Percentiles rank a stretch among this genome's conserved stretches.
These are phyloP conservation scores for Coemansia sp. DNA, from an alignment of 192 early-diverging fungal genomes.

Conservation along the genomic window DNA sequence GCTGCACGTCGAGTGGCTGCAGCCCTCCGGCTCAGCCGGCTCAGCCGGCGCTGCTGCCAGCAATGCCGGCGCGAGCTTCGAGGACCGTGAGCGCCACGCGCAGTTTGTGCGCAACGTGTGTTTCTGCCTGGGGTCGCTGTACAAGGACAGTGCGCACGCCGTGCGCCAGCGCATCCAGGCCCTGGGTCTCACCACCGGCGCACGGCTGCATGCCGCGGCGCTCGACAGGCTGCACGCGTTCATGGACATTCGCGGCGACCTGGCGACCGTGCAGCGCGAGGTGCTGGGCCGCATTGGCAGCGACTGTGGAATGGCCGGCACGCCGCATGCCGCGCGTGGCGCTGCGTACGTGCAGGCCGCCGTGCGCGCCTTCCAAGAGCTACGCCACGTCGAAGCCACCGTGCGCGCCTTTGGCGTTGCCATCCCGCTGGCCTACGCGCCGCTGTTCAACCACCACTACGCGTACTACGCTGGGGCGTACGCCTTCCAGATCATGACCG, in stretches of 20 bases:
- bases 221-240: constrained; percentile 67
- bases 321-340: constrained; percentile 18
- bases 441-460: constrained; percentile 62
- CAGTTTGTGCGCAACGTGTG: constrained; percentile 52
- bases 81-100: constrained; percentile 15
- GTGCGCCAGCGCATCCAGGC: constrained; percentile 41
- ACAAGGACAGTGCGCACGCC: constrained; percentile 40
- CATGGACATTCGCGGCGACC: constrained; percentile 57
- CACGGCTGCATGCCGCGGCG: constrained; percentile 57
- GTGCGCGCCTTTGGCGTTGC: constrained; percentile 44
- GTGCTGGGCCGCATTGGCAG: constrained; percentile 35
- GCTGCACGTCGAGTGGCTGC: constrained; percentile 49
- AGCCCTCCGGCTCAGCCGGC: too few species aligned
- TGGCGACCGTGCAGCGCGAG: constrained; percentile 37
- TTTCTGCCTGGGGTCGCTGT: constrained; percentile 61
- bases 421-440: constrained; percentile 49
- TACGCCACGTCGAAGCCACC: constrained; percentile 40
- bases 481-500: constrained; percentile 62
- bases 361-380: constrained; percentile 39
- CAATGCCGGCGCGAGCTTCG: neutral
- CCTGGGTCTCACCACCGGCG: constrained; percentile 60
- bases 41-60: constrained; percentile 7
- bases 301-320: constrained; percentile 31
- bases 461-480: constrained; percentile 57
- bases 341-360: constrained; percentile 28